Evolutionary conservation across 2,329 filamentous ascomycete genomes (phyloP).

Genomic region (Alternaria atra): DNA sequence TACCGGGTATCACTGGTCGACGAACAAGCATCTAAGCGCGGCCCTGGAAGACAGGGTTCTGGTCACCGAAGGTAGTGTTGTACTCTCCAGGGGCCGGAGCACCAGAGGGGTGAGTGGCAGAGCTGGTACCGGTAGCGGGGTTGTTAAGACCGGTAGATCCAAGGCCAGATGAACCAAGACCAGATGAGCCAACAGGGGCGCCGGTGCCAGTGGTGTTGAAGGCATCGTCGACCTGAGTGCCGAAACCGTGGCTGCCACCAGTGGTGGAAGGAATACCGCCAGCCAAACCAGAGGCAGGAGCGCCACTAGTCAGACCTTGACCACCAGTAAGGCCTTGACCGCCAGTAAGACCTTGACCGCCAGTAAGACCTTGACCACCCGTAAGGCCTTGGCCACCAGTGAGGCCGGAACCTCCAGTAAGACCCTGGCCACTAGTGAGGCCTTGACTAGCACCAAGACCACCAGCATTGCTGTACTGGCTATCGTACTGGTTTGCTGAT

Average conservation of each 20-base stretch:
- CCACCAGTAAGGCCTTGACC: conserved; percentile 24
- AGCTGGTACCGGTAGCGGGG: conserved; percentile 16
- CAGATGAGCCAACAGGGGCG: conserved; percentile 13
- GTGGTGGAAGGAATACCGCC: conserved; percentile 14
- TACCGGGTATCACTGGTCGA: conserved; percentile 16
- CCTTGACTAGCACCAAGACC: conserved; percentile 19
- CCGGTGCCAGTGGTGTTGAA: conserved; percentile 41
- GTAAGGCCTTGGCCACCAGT: conserved; percentile 7
- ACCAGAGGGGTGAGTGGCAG: conserved; percentile 16
- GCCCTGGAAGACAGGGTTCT: conserved; percentile 57
- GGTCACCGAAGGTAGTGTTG: conserved; percentile 53
- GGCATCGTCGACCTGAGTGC: conserved; percentile 57
- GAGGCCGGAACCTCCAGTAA: conserved; percentile 15
- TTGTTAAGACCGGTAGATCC: conserved; percentile 12
- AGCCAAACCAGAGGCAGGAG: conserved; percentile 22
- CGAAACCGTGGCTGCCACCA: conserved; percentile 43
- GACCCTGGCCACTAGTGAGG: conserved; percentile 19
- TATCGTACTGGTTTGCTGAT: conserved; percentile 22
- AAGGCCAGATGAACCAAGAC: conserved; percentile 13
- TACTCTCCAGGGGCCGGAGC: conserved; percentile 21
- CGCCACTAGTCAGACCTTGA: conserved; percentile 11
- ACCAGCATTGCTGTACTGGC: conserved; percentile 24
- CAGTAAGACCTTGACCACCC: conserved; percentile 21
- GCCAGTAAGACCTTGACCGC: conserved; percentile 12
- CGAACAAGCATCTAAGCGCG: conserved; percentile 30